Conservation (phyloP, 306 rosid genomes). For the Cicer bijugum region DNA sequence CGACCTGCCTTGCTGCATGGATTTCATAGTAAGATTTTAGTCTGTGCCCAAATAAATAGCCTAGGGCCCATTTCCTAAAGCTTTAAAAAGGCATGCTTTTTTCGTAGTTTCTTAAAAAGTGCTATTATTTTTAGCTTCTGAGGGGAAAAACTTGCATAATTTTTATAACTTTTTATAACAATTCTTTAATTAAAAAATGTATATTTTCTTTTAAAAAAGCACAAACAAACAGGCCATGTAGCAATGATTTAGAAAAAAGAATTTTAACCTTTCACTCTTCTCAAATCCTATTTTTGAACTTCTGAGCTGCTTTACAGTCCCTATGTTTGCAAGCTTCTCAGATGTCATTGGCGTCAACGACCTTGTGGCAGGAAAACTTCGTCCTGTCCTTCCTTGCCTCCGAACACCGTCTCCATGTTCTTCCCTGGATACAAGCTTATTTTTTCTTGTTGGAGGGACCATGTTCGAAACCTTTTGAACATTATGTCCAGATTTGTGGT, state of each 20-base stretch:
- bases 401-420: slow-evolving; percentile 82
- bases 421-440: slow-evolving; percentile 63
- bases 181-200: background rate
- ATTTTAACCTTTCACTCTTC: slow-evolving; percentile 71
- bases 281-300: slow-evolving; percentile 76
- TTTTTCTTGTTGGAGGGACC: slow-evolving; percentile 65
- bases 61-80: background rate
- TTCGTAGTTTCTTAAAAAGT: slow-evolving; percentile 1
- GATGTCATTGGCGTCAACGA: slow-evolving; percentile 59
- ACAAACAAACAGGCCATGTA: slow-evolving; percentile 2
- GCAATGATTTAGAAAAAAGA: slow-evolving; percentile 28
- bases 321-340: slow-evolving; percentile 67
- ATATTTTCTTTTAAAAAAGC: background rate
- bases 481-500: slow-evolving; percentile 71
- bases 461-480: slow-evolving; percentile 63
- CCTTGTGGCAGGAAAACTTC: slow-evolving; percentile 65
- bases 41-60: slow-evolving; percentile 39
- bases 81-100: background rate
- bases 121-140: background rate
- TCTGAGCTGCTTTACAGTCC: slow-evolving; percentile 85
- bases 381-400: slow-evolving; percentile 90
- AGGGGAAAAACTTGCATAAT: slow-evolving; percentile 5
- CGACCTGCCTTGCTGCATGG: slow-evolving; percentile 86
- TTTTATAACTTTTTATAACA: slow-evolving; percentile 2
- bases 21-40: slow-evolving; percentile 46